These are phyloP conservation scores for Neurospora sp. DNA, from an alignment of 495 filamentous ascomycete species.

Conservation along the genomic window DNA sequence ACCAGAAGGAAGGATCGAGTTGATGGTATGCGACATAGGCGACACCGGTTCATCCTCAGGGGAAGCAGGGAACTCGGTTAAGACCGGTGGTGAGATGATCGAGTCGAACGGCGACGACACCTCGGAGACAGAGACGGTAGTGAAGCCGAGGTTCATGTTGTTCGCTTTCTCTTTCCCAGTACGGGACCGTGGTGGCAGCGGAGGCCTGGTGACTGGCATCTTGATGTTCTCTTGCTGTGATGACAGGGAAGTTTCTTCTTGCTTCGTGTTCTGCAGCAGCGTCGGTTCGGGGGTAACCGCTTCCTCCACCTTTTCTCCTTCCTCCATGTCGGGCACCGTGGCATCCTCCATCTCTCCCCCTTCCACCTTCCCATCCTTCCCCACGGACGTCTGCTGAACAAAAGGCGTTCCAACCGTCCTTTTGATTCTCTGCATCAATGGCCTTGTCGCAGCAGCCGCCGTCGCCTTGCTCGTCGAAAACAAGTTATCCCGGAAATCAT, in stretches of 20 bases:
- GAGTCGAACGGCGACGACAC: neutral
- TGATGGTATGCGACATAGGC: neutral
- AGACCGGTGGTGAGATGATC: neutral
- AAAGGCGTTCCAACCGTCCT: neutral
- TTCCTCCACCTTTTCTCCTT: neutral
- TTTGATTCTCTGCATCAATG: neutral
- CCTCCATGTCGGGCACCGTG: neutral
- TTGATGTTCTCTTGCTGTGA: neutral
- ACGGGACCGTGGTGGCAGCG: neutral
- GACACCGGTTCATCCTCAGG: neutral
- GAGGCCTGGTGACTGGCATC: neutral
- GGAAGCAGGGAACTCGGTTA: neutral
- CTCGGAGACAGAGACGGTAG: neutral
- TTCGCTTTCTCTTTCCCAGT: neutral
- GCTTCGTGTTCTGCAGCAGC: neutral
- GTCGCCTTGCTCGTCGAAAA: neutral
- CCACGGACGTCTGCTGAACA: neutral
- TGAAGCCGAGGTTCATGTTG: neutral
- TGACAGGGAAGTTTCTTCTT: neutral
- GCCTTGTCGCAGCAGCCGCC: neutral
- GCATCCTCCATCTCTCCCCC: neutral
- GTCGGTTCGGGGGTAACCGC: neutral
- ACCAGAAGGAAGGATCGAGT: neutral
- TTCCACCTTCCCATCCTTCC: neutral
- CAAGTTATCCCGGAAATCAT: neutral